Base-by-base conservation (phyloP, 2,329 filamentous ascomycete species). In the Hypoxylon sp. region DNA sequence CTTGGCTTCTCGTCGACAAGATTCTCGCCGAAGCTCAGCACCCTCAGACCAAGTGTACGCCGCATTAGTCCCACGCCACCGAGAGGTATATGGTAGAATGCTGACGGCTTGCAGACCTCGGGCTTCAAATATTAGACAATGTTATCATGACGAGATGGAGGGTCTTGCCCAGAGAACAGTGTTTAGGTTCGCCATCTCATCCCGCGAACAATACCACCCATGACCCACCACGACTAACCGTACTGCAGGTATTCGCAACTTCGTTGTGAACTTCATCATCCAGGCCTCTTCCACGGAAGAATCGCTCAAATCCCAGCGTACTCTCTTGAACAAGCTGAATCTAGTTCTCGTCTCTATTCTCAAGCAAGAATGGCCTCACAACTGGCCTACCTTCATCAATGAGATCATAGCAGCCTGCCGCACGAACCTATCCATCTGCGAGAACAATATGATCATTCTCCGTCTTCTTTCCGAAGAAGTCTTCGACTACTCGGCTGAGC, bases 381-480 rank as follows among this genome's bases (percentile, higher is more conserved):
- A 99, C 86, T 99, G 97, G 96, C 96, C 97, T 10, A 97, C 94
- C 20, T 99, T 99, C 82, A 98, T 99, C 88, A 98, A 98, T 85
- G 96, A 99, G 85, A 99, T 99, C 82, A 94, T 99, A 76, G 92
- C 94, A 22, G 95, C 96, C 62, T 98, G 95, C 83, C 95, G 97
- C 80, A 95, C 93, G 74, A 98, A 92, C 82, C 86, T 99, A 60
- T 96, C 95, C 40, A 97, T 99, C 76, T 99, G 97, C 88, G 96
- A 99, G 84, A 99, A 99, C 85, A 99, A 99, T 86, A 99, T 99
- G 96, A 94, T 93, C 72, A 98, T 99, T 75, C 88, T 99, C 74
- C 91, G 96, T 67, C 85, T 99, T 76, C 88, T 99, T 50, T 99
- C 96, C 6, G 96, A 99, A 81, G 96, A 99, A 81, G 95, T 99